These are phyloP conservation scores for Neurospora discreta DNA, from an alignment of 495 filamentous ascomycete genomes.

Conservation along the genomic window DNA sequence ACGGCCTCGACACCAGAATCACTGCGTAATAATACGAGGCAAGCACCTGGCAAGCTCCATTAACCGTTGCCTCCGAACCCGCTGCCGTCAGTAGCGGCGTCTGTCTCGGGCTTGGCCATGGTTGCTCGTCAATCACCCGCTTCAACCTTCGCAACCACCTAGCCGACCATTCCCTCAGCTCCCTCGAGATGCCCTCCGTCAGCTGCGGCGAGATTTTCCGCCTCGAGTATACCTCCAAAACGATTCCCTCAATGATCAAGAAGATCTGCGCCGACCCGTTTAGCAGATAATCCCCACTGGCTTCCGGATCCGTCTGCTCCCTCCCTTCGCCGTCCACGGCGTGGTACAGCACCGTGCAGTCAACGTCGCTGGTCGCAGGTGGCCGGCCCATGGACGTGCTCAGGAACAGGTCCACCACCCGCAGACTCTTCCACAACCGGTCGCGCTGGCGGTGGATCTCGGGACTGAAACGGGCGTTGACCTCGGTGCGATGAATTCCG, in stretches of 20 bases:
- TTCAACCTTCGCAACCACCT: conserved; percentile 28
- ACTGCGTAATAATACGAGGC: conserved; percentile 37
- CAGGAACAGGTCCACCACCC: conserved; percentile 49
- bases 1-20: conserved; percentile 34
- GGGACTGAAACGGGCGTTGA: conserved; percentile 45
- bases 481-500: conserved; percentile 49
- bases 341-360: conserved; percentile 39
- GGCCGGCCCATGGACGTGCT: conserved; percentile 50
- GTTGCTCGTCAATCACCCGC: conserved; percentile 11
- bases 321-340: conserved; percentile 14
- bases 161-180: conserved; percentile 34
- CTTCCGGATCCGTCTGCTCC: conserved; percentile 14
- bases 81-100: neutral
- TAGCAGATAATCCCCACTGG: conserved; percentile 10
- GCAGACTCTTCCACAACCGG: conserved; percentile 49
- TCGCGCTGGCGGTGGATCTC: conserved; percentile 39
- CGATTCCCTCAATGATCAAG: conserved; percentile 29
- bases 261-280: conserved; percentile 35
- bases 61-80: conserved; percentile 2
- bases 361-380: conserved; percentile 47
- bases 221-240: conserved; percentile 32
- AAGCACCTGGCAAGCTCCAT: conserved; percentile 32
- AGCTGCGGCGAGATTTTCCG: conserved; percentile 34
- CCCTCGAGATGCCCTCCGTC: conserved; percentile 34
- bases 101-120: neutral